Evolutionary conservation across 2,329 filamentous ascomycete species (phyloP), one percentile per base, ranked within the genome.

Genomic region (Talaromyces pinophilus): DNA sequence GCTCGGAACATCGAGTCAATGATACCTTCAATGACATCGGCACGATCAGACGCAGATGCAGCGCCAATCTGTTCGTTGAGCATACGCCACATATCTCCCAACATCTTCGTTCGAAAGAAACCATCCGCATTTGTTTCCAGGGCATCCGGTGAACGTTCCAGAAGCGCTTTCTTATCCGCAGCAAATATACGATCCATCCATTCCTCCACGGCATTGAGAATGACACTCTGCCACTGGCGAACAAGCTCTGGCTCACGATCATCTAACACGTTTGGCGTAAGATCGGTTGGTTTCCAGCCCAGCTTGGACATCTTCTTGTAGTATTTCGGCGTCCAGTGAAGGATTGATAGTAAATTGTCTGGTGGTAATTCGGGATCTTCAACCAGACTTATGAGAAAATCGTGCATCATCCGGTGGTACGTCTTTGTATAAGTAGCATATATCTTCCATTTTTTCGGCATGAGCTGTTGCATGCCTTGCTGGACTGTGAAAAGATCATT

Each of bases 31-130:
- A 94, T 90, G 0, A 99, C 93, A 75, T 98, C 95, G 64, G 89
- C 86, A 62, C 95, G 91, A 74, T 93, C 87, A 54, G 93, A 97
- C 73, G 92, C 91, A 48, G 88, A 89, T 4, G 93, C 93, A 0
- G 93, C 92, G 69, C 91, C 87, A 40, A 97, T 86, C 79, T 99
- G 95, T 79, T 99, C 94, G 71, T 92, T 89, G 69, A 99, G 84
- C 93, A 99, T 98, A 67, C 93, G 91, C 93, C 96, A 99, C 84
- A 98, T 90, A 74, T 97, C 93, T 65, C 93, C 90, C 63, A 97
- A 83, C 68, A 93, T 97, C 80, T 92, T 93, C 62, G 93, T 97
- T 60, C 94, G 90, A 81, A 97, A 93, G 77, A 92, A 93, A 67
- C 92, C 92, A 76, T 96, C 93, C 74, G 93, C 89, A 78, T 96